Percentiles rank a stretch among this genome's conserved stretches.
Evolutionary conservation across 2,329 filamentous ascomycete species (phyloP).

Genomic region (Colletotrichum liaoningense): DNA sequence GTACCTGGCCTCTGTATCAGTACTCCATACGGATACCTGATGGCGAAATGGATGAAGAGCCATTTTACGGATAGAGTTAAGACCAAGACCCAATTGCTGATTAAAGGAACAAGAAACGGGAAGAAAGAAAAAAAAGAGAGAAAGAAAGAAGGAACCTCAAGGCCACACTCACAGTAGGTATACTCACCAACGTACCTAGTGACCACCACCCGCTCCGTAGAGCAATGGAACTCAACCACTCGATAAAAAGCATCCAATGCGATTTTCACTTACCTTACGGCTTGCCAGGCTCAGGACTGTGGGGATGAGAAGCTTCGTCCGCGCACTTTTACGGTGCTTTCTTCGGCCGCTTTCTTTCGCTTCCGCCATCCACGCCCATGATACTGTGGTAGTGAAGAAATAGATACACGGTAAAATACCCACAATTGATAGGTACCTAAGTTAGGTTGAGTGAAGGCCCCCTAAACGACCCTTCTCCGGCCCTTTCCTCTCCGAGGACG

Average conservation of each 20-base stretch:
- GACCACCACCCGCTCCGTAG: no score
- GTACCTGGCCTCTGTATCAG: no score
- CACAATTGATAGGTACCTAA: not conserved
- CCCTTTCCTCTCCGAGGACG: not conserved
- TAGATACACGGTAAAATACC: not conserved
- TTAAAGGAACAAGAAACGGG: no score
- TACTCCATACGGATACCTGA: no score
- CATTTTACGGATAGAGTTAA: no score
- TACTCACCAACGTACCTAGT: no score
- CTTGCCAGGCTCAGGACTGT: not conserved
- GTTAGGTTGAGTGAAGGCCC: not conserved
- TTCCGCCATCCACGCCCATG: not conserved
- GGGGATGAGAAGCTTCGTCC: conserved; percentile 15
- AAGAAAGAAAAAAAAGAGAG: not conserved
- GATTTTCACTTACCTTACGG: not conserved
- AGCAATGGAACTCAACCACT: no score
- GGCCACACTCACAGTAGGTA: no score
- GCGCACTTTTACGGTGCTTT: conserved; percentile 26
- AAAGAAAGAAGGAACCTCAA: no score
- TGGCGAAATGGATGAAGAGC: no score
- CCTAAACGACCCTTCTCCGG: not conserved
- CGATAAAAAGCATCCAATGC: not conserved
- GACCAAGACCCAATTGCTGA: no score
- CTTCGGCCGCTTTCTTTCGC: conserved; percentile 30
- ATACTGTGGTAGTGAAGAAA: not conserved